A percentile compares a stretch with the other conserved stretches of the same genome.
Conservation (phyloP, 768 basidiomycete species). For the Boletales sp. region DNA sequence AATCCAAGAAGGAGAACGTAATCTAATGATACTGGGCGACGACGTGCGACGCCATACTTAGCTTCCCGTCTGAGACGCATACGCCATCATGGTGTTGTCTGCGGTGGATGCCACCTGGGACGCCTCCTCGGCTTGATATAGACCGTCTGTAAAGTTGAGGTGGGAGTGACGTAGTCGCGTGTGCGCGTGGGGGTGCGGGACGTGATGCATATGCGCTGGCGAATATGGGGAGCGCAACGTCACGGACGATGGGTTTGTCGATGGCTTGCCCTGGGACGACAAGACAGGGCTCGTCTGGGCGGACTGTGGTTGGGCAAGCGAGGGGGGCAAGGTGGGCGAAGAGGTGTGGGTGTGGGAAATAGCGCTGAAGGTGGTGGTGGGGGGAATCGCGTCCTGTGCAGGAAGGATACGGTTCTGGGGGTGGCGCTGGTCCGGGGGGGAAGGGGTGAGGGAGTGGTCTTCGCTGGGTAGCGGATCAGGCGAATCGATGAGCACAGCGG, state of each 20-base stretch:
- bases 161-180: conserved; percentile 67
- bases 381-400: conserved; percentile 10
- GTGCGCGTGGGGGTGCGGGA: conserved; percentile 77
- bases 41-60: neutral
- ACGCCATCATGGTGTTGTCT: conserved; percentile 50
- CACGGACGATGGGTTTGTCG: conserved; percentile 39
- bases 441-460: no score
- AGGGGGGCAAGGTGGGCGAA: conserved; percentile 15
- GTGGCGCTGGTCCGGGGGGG: conserved; percentile 9
- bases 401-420: conserved; percentile 20
- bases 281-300: conserved; percentile 13
- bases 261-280: conserved; percentile 22
- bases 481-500: conserved; percentile 17
- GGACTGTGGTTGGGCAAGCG: conserved; percentile 2
- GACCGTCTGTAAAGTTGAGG: conserved; percentile 41
- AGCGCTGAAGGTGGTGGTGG: conserved; percentile 12
- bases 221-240: conserved; percentile 59
- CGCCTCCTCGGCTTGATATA: conserved; percentile 31
- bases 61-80: conserved; percentile 34
- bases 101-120: conserved; percentile 22
- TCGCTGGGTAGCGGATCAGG: conserved; percentile 6
- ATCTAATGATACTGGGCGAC: no score
- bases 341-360: conserved; percentile 24
- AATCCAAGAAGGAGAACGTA: conserved; percentile 20
- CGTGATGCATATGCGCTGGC: conserved; percentile 68